Evolutionary conservation across 352 stramenopile genomes (phyloP), one percentile per base, ranked within the genome.

Genomic region (Globisporangium uncinulatum): DNA sequence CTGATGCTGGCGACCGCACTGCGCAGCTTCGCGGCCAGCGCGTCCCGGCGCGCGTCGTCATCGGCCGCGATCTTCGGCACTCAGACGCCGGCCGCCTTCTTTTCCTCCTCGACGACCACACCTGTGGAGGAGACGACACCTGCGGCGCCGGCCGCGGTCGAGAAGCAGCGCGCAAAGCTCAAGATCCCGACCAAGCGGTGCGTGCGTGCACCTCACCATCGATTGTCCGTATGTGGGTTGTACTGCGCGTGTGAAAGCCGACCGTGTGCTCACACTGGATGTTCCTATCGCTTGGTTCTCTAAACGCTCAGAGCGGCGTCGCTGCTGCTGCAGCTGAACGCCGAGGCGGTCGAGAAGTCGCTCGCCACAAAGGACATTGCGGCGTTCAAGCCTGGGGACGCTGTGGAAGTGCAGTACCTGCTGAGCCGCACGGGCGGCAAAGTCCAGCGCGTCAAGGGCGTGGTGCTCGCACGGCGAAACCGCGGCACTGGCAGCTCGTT

Each of bases 401-500:
- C 83, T 31, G 83, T 93, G 29, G 83, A 91, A 58, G 83, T 93
- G 57, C 78, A 88, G 61, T 94, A 91, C 67, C 51, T 91, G 54
- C 64, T 92, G 50, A 94, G 70, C 64, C 86, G 83, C 57, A 89
- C 80, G 36, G 70, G 76, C 39, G 66, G 72, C 47, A 82, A 87
- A 48, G 75, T 82, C 47, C 83, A 92, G 62, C 77, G 77, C 52
- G 77, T 94, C 46, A 87, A 87, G 62, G 86, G 86, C 57, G 79
- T 95, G 34, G 83, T 94, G 54, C 70, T 95, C 39, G 86, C 78
- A 39, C 70, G 82, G 49, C 74, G 83, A 66, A 94, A 93, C 78
- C 74, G 83, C 61, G 80, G 83, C 65, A 86, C 83, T 36, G 74
- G 76, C 50, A 90, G 80, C 70, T 92, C 79, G 45, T 94, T 95